phyloP scores from a whole-genome alignment of 1,139 yeast species.

The Candida sp. region DNA sequence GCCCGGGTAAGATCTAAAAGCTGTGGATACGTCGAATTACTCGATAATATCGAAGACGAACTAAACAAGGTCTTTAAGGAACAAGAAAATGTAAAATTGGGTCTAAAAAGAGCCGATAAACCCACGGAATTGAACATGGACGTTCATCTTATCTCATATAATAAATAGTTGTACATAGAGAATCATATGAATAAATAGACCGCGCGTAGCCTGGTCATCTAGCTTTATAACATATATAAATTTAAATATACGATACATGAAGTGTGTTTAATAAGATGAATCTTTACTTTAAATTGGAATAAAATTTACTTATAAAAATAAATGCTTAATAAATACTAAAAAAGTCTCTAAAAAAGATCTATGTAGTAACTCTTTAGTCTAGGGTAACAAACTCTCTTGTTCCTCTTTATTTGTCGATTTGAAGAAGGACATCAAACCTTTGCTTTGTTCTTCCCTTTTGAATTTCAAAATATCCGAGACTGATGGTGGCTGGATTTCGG shows the following conservation, averaged over 20 bases:
- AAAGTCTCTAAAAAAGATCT: background rate
- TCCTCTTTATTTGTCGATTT: background rate
- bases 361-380: background rate
- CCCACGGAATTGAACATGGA: slow-evolving; percentile 1
- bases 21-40: slow-evolving; percentile 61
- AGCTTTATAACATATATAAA: too few species aligned
- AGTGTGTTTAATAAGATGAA: too few species aligned
- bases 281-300: too few species aligned
- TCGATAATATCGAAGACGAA: slow-evolving; percentile 65
- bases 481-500: slow-evolving; percentile 41
- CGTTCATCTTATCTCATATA: slow-evolving; percentile 1
- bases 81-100: slow-evolving; percentile 8
- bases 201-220: too few species aligned
- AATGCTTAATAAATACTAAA: too few species aligned
- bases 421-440: background rate
- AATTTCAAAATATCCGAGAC: slow-evolving; percentile 27
- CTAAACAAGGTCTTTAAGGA: slow-evolving; percentile 47
- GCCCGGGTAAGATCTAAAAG: slow-evolving; percentile 70
- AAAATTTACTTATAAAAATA: too few species aligned
- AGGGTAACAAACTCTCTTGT: background rate
- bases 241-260: too few species aligned
- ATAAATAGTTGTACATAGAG: background rate
- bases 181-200: too few species aligned
- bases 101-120: background rate
- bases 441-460: slow-evolving; percentile 18